A percentile compares a stretch with the other conserved stretches of the same genome.
Evolutionary conservation across 257 asterid species (phyloP).

Genomic region (Leonotis leonurus): DNA sequence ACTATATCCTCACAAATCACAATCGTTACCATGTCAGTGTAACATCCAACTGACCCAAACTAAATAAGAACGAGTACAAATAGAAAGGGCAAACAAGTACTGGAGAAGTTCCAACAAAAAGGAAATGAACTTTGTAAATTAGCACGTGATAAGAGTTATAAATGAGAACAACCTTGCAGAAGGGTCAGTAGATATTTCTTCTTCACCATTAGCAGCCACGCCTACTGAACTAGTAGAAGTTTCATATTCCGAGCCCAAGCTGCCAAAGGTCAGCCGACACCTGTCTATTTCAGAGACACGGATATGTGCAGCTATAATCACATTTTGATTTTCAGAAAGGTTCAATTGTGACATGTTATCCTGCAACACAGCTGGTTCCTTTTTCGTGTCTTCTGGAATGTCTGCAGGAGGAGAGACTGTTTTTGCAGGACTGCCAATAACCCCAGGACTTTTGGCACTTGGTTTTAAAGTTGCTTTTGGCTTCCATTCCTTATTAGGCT

Average conservation of each 20-base stretch:
- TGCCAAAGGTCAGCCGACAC: too few species aligned
- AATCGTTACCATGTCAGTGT: not conserved
- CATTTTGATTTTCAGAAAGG: slow-evolving; percentile 64
- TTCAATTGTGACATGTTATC: slow-evolving; percentile 44
- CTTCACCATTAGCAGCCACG: slow-evolving; percentile 30
- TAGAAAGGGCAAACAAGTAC: not conserved
- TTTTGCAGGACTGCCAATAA: slow-evolving; percentile 51
- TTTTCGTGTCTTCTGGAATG: slow-evolving; percentile 34
- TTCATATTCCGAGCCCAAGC: slow-evolving; percentile 60
- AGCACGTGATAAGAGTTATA: not conserved
- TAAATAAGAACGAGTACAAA: not conserved
- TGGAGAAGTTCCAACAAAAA: not conserved
- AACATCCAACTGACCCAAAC: not conserved
- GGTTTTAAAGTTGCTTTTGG: slow-evolving; percentile 68
- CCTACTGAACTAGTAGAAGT: slow-evolving; percentile 28
- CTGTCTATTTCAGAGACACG: too few species aligned
- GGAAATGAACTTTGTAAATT: not conserved
- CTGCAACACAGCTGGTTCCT: slow-evolving; percentile 44
- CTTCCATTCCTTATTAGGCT: slow-evolving; percentile 90
- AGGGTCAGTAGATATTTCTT: slow-evolving; percentile 38
- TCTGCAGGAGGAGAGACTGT: slow-evolving; percentile 44
- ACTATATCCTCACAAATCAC: too few species aligned
- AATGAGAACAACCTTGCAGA: slow-evolving; percentile 58
- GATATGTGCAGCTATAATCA: slow-evolving; percentile 85
- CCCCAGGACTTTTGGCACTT: slow-evolving; percentile 41